These are phyloP conservation scores for Penicillium italicum DNA, from an alignment of 2,329 filamentous ascomycete genomes.

Conservation along the genomic window DNA sequence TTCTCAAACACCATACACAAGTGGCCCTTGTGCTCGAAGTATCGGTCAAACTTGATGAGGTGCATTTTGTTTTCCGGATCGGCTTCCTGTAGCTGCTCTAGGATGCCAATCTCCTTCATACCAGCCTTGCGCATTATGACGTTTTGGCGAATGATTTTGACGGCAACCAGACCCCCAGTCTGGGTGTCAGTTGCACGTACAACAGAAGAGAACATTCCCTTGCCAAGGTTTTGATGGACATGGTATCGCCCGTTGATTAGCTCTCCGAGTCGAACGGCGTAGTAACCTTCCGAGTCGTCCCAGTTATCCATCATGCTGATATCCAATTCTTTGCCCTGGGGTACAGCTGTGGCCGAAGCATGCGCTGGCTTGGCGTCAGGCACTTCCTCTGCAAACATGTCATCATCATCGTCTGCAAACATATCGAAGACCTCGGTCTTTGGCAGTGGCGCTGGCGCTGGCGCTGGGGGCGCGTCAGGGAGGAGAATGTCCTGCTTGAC, in stretches of 20 bases:
- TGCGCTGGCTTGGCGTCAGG: slow-evolving; percentile 46
- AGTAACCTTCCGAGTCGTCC: slow-evolving; percentile 94
- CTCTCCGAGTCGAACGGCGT: slow-evolving; percentile 90
- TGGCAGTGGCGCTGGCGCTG: slow-evolving; percentile 33
- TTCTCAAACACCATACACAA: slow-evolving; percentile 97
- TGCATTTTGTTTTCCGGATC: slow-evolving; percentile 90
- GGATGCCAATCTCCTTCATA: slow-evolving; percentile 88
- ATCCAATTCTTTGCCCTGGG: slow-evolving; percentile 57
- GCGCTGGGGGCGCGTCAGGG: slow-evolving; percentile 33
- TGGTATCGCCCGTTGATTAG: slow-evolving; percentile 85
- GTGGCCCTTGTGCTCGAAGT: slow-evolving; percentile 92
- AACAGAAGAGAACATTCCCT: slow-evolving; percentile 96
- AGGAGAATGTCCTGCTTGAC: slow-evolving; percentile 52
- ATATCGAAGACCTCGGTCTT: slow-evolving; percentile 58
- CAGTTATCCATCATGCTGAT: slow-evolving; percentile 83
- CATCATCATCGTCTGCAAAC: slow-evolving; percentile 64
- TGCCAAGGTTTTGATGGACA: slow-evolving; percentile 80
- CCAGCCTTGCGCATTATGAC: slow-evolving; percentile 88
- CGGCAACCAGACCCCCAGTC: slow-evolving; percentile 74
- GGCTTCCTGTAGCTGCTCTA: slow-evolving; percentile 78
- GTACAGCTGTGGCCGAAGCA: slow-evolving; percentile 48
- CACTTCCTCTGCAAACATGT: slow-evolving; percentile 85
- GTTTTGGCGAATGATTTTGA: slow-evolving; percentile 98
- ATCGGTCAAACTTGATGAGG: slow-evolving; percentile 78
- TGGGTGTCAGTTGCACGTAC: slow-evolving; percentile 77